phyloP scores from a whole-genome alignment of 345 rosid species.

The Cardiospermum halicacabum region DNA sequence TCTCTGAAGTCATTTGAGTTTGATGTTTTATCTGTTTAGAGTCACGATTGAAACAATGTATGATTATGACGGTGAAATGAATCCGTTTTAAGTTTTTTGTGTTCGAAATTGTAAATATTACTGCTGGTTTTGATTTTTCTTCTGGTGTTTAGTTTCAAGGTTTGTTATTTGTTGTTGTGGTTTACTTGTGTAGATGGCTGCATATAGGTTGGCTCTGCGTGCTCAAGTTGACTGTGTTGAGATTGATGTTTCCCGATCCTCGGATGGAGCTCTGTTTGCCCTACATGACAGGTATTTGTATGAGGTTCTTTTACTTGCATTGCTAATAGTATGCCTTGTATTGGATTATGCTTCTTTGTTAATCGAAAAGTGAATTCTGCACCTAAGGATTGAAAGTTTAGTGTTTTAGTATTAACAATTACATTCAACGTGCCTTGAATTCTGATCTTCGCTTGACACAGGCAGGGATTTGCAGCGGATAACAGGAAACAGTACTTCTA shows the following conservation, averaged over 20 bases:
- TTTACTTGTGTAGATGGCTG: slow-evolving; percentile 66
- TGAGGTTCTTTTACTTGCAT: slow-evolving; percentile 4
- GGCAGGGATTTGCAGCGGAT: slow-evolving; percentile 96
- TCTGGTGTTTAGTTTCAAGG: no score
- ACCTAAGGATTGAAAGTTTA: background rate
- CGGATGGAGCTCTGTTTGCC: slow-evolving; percentile 84
- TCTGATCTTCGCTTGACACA: slow-evolving; percentile 40
- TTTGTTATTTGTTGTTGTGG: slow-evolving; percentile 8
- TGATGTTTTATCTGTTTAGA: background rate
- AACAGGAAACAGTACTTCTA: slow-evolving; percentile 60
- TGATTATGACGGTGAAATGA: background rate
- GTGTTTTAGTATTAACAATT: background rate
- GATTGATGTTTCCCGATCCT: slow-evolving; percentile 90
- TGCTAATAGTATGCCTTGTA: background rate
- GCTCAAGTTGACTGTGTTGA: slow-evolving; percentile 88
- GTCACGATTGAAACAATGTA: background rate
- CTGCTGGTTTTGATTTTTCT: slow-evolving; percentile 8
- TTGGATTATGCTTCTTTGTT: background rate
- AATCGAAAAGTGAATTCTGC: background rate
- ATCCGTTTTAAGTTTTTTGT: no score
- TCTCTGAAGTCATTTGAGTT: background rate
- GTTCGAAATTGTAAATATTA: background rate
- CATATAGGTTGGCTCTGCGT: slow-evolving; percentile 60
- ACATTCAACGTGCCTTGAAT: slow-evolving; percentile 17
- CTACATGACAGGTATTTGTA: slow-evolving; percentile 80